phyloP scores from a whole-genome alignment of 2,329 filamentous ascomycete species.

The Cordyceps cateniannulata region DNA sequence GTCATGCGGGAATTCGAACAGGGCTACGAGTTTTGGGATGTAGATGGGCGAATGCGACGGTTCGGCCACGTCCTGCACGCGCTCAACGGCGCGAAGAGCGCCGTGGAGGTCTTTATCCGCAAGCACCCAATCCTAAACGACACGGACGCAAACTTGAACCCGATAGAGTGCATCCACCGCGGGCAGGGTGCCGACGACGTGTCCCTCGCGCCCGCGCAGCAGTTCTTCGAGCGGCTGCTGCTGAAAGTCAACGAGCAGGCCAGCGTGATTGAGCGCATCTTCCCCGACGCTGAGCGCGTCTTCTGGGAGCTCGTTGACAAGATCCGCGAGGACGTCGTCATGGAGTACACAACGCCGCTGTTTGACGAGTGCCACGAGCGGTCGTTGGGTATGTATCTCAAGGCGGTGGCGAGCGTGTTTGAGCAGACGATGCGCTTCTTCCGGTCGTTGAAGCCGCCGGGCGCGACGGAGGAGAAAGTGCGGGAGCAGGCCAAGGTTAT shows the following conservation, averaged over 20 bases:
- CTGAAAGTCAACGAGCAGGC: conserved; percentile 77
- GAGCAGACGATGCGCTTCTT: conserved; percentile 78
- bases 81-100: conserved; percentile 73
- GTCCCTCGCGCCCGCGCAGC: conserved; percentile 70
- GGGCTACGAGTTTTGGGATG: conserved; percentile 81
- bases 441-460: conserved; percentile 61
- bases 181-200: conserved; percentile 55
- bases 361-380: conserved; percentile 81
- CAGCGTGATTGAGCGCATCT: conserved; percentile 72
- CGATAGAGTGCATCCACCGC: conserved; percentile 75
- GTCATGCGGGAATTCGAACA: conserved; percentile 89
- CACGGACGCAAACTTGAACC: conserved; percentile 57
- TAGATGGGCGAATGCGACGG: conserved; percentile 79
- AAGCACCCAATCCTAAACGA: conserved; percentile 81
- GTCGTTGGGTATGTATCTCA: conserved; percentile 71
- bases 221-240: conserved; percentile 72
- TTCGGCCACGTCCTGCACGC: conserved; percentile 81
- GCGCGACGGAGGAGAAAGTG: conserved; percentile 54
- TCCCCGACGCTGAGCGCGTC: conserved; percentile 63
- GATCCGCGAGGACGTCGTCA: conserved; percentile 74
- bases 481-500: conserved; percentile 59
- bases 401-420: conserved; percentile 80
- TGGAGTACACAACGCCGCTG: conserved; percentile 77
- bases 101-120: conserved; percentile 78
- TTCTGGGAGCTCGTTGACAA: conserved; percentile 76